These are phyloP conservation scores for Phialophora expanda DNA, from an alignment of 2,329 filamentous ascomycete species.

Conservation along the genomic window DNA sequence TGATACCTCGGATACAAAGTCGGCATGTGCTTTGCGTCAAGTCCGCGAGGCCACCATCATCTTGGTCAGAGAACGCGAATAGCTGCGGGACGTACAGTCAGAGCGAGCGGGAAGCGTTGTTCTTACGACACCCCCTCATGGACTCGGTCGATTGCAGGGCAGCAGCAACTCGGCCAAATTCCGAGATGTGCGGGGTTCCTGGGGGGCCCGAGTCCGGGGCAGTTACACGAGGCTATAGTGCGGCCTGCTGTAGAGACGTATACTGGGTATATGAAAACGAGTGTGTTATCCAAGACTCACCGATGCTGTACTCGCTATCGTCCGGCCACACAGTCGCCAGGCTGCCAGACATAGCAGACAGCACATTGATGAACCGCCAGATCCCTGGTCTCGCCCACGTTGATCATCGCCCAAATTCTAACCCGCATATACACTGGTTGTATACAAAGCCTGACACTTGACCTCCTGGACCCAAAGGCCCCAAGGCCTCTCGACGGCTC, in stretches of 20 bases:
- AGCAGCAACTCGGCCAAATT: neutral
- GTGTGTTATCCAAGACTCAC: neutral
- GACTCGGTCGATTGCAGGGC: too few relatives aligned
- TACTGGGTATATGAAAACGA: too few relatives aligned
- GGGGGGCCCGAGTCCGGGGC: neutral
- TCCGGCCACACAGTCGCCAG: neutral
- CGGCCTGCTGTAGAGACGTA: neutral
- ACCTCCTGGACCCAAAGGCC: constrained; percentile 28
- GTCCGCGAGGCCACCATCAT: constrained; percentile 6
- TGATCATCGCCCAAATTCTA: neutral
- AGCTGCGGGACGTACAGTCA: neutral
- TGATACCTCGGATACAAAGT: neutral
- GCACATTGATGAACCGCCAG: neutral
- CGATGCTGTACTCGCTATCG: neutral
- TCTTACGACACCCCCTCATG: neutral
- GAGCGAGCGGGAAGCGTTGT: neutral
- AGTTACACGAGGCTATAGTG: neutral
- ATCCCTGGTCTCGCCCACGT: neutral
- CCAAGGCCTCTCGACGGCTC: constrained; percentile 25
- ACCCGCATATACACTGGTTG: constrained; percentile 17
- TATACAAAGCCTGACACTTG: constrained; percentile 27
- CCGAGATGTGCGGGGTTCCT: constrained; percentile 3
- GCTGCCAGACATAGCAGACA: neutral
- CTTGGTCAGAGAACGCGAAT: neutral
- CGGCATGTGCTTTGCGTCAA: neutral